Conservation (phyloP, 2,329 filamentous ascomycete genomes). For the Penicillium sp. region DNA sequence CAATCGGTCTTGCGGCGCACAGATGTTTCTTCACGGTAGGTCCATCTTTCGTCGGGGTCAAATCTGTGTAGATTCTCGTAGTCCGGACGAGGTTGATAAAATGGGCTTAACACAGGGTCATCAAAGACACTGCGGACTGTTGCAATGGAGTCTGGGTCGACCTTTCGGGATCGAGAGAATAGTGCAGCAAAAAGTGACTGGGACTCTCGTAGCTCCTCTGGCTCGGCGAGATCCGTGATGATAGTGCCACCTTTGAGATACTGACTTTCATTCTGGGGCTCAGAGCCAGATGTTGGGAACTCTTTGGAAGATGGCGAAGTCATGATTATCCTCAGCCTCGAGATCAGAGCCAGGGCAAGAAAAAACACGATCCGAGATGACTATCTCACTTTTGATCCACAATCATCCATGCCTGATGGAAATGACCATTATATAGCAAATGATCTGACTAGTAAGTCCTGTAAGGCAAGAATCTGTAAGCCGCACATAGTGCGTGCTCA, state of each 20-base stretch:
- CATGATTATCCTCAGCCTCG: background rate
- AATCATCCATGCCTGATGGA: background rate
- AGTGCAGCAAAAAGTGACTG: slow-evolving; percentile 28
- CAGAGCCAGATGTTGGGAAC: background rate
- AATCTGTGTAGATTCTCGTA: slow-evolving; percentile 43
- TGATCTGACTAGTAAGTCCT: background rate
- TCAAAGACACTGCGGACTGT: slow-evolving; percentile 43
- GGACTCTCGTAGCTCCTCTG: background rate
- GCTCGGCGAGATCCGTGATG: slow-evolving; percentile 5
- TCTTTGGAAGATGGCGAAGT: background rate
- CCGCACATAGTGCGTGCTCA: background rate
- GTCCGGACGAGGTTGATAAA: slow-evolving; percentile 30
- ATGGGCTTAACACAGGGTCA: slow-evolving; percentile 39
- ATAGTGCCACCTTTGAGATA: background rate
- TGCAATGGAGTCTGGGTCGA: slow-evolving; percentile 23
- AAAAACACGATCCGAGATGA: background rate
- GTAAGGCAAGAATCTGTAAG: background rate
- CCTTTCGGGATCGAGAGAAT: slow-evolving; percentile 7
- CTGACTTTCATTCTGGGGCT: background rate
- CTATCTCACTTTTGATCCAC: background rate
- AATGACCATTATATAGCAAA: background rate
- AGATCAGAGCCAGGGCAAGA: background rate
- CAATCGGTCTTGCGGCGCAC: slow-evolving; percentile 33
- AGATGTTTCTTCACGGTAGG: slow-evolving; percentile 26
- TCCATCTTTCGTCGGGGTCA: slow-evolving; percentile 33